Base-by-base conservation (phyloP, 2,329 filamentous ascomycete species). In the Botrytis hyacinthi region DNA sequence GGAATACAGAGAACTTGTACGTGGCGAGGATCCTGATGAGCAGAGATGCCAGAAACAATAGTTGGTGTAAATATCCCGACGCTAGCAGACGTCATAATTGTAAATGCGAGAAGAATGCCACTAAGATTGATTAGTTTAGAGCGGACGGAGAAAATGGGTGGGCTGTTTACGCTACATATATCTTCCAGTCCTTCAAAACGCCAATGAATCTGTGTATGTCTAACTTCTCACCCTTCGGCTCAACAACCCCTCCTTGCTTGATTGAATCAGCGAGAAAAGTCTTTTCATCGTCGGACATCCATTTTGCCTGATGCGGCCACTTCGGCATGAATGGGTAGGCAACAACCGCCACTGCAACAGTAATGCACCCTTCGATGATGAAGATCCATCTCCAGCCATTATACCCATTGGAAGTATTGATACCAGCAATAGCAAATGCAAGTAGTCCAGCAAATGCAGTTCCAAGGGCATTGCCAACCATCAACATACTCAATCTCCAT, bases 341-440 rank as follows among this genome's bases (percentile, higher is more conserved):
- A 14, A 29, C 10, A 51, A 51, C 22, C 18, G 44, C 44, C 14
- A 51, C 29, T 51, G 44, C 32, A 51, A 35, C 44, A 51, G 63
- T 67, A 16, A 67, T 51, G 20, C 44, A 67, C 9, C 44, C 44
- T 48, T 51, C 63, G 20, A 51, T 22, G 29, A 67, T 67, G 44
- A 67, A 67, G 10, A 51, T 67, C 63, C 32, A 67, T 67, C 63
- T 51, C 32, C 63, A 67, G 2, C 44, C 63, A 18, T 67, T 46
- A 67, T 51, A 67, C 3, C 32, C 32, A 35, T n/a, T 48, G 14
- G 6, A 26, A 51, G 7, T 51, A n/a, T 51, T n/a, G 32, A 51
- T 67, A 32, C 44, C 44, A 37, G 63, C 63, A 67, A 67, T n/a
- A 51, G 63, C 63, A 35, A 51, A 67, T 32, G 63, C 44, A 67